phyloP scores from a whole-genome alignment of 805 yeast genomes.

The Ogataea paradorogensis region DNA sequence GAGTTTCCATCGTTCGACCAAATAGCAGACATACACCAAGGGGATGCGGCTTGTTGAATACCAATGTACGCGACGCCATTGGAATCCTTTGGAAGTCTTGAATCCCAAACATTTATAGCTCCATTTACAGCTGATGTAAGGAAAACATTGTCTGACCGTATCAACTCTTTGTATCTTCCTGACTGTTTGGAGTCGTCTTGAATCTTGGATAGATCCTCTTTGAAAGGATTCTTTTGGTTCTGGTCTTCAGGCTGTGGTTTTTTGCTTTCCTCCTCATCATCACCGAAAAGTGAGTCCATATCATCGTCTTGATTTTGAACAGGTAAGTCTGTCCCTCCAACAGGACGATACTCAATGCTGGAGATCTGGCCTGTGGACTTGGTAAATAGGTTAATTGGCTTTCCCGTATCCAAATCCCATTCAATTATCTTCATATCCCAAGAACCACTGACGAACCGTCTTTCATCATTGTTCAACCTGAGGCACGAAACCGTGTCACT shows the following conservation, averaged over 20 bases:
- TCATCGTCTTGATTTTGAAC: slow-evolving; percentile 17
- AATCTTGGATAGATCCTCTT: slow-evolving; percentile 27
- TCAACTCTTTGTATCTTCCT: slow-evolving; percentile 24
- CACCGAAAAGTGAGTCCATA: slow-evolving; percentile 22
- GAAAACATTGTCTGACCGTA: slow-evolving; percentile 49
- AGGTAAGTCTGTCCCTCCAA: slow-evolving; percentile 45
- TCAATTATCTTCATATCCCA: slow-evolving; percentile 83
- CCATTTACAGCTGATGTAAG: slow-evolving; percentile 86
- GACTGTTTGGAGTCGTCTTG: slow-evolving; percentile 44
- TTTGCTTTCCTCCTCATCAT: slow-evolving; percentile 34
- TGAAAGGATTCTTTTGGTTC: slow-evolving; percentile 5
- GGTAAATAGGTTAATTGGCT: slow-evolving; percentile 42
- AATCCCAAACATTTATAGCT: slow-evolving; percentile 77
- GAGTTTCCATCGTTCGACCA: slow-evolving; percentile 85
- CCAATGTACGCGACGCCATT: slow-evolving; percentile 29
- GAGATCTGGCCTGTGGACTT: slow-evolving; percentile 79
- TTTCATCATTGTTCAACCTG: slow-evolving; percentile 58
- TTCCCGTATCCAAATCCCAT: slow-evolving; percentile 86
- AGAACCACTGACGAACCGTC: slow-evolving; percentile 70
- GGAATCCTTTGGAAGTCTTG: slow-evolving; percentile 38
- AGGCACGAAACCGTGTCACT: slow-evolving; percentile 72
- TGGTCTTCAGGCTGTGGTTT: slow-evolving; percentile 29
- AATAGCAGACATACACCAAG: slow-evolving; percentile 89
- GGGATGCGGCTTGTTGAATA: slow-evolving; percentile 70
- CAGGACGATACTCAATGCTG: slow-evolving; percentile 67